phyloP scores from a whole-genome alignment of 1,139 yeast genomes.

The Casaregolazyma lundiana region DNA sequence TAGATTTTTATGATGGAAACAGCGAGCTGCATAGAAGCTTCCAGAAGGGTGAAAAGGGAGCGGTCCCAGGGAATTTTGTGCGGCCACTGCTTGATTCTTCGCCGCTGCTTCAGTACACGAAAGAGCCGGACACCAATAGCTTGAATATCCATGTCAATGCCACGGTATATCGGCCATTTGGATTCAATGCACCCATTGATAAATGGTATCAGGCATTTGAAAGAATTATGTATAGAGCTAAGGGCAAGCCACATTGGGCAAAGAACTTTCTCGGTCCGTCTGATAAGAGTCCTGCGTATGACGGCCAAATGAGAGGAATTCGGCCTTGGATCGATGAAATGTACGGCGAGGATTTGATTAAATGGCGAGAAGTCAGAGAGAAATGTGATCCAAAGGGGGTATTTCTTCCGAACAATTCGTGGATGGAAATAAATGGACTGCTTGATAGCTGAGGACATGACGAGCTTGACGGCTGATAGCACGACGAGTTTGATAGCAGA shows the following conservation, averaged over 20 bases:
- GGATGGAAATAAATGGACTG: slow-evolving; percentile 81
- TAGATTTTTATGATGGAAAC: slow-evolving; percentile 11
- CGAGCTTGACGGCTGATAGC: too few relatives aligned
- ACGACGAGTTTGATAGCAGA: too few relatives aligned
- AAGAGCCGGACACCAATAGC: slow-evolving; percentile 58
- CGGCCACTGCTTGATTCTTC: slow-evolving; percentile 81
- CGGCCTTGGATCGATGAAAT: slow-evolving; percentile 63
- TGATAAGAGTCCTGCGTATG: slow-evolving; percentile 32
- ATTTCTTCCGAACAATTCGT: slow-evolving; percentile 67
- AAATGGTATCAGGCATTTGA: slow-evolving; percentile 87
- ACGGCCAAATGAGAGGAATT: slow-evolving; percentile 80
- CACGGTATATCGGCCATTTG: slow-evolving; percentile 92
- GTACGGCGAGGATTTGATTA: slow-evolving; percentile 69
- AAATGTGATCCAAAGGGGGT: slow-evolving; percentile 77
- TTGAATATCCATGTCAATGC: slow-evolving; percentile 86
- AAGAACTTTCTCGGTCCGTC: slow-evolving; percentile 80
- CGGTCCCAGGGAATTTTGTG: slow-evolving; percentile 76
- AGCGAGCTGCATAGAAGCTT: slow-evolving; percentile 12
- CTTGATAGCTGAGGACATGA: slow-evolving; percentile 27
- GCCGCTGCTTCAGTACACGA: slow-evolving; percentile 54
- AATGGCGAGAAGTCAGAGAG: slow-evolving; percentile 57
- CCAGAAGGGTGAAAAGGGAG: slow-evolving; percentile 43
- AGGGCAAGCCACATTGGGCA: slow-evolving; percentile 99
- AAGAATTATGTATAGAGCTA: slow-evolving; percentile 64
- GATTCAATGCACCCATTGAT: slow-evolving; percentile 64